A percentile compares a stretch with the other conserved stretches of the same genome.
Conservation (phyloP, 306 rosid genomes). For the Cicer pinnatifidum region DNA sequence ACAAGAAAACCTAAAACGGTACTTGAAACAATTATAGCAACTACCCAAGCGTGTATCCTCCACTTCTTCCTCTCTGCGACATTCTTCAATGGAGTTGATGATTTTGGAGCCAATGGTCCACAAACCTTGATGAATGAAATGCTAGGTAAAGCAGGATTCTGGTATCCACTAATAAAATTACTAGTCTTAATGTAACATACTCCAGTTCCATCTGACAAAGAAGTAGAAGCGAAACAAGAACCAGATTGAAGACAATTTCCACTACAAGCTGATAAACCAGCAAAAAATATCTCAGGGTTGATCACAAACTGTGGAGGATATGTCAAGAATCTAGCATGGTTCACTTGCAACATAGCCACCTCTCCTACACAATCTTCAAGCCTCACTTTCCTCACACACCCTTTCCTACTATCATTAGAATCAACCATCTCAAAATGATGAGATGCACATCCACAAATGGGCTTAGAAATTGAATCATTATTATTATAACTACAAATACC, state of each 20-base stretch:
- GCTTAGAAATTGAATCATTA: neutral
- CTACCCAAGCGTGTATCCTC: conserved; percentile 50
- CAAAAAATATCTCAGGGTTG: neutral
- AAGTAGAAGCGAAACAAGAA: conserved; percentile 47
- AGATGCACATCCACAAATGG: neutral
- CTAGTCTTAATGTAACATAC: conserved; percentile 38
- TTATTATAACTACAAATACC: conserved; percentile 30
- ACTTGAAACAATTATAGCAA: conserved; percentile 52
- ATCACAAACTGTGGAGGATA: neutral
- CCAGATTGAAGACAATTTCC: conserved; percentile 43
- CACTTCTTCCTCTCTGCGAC: conserved; percentile 30
- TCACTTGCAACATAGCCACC: conserved; percentile 24
- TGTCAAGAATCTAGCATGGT: conserved; percentile 17
- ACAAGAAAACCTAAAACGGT: conserved; percentile 60
- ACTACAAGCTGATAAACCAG: neutral
- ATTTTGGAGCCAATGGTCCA: conserved; percentile 42
- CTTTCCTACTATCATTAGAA: neutral
- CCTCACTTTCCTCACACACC: conserved; percentile 11
- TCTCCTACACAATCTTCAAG: conserved; percentile 4
- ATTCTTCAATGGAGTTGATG: conserved; percentile 40
- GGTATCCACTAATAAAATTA: conserved; percentile 47
- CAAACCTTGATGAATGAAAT: conserved; percentile 55
- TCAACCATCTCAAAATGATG: conserved; percentile 3
- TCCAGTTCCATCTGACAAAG: conserved; percentile 54
- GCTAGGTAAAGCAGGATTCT: conserved; percentile 47